These are phyloP conservation scores for Cercospora sp. DNA, from an alignment of 2,329 filamentous ascomycete species.

Conservation along the genomic window DNA sequence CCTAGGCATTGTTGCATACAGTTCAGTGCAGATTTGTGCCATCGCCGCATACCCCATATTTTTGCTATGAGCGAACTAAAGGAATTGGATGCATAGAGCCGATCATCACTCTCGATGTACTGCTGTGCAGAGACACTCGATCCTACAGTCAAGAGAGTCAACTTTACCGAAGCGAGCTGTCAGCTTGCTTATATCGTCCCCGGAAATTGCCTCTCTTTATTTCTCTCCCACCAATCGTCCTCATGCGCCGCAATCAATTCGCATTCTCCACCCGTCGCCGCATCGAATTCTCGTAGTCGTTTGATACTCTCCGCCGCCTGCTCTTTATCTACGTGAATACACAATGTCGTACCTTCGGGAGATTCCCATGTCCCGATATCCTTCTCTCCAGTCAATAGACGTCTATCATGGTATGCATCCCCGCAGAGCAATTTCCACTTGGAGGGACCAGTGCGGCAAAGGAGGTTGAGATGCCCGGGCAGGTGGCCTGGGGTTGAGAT, in stretches of 20 bases:
- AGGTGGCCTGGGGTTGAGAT: slow-evolving; percentile 56
- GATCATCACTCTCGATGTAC: too few species aligned
- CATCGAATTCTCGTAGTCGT: slow-evolving; percentile 43
- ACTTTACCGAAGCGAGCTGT: too few species aligned
- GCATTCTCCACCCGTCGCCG: slow-evolving; percentile 40
- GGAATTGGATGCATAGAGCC: too few species aligned
- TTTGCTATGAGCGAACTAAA: too few species aligned
- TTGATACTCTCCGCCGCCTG: slow-evolving; percentile 48
- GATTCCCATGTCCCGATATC: slow-evolving; percentile 55
- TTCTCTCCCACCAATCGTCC: slow-evolving; percentile 47
- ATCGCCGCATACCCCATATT: too few species aligned
- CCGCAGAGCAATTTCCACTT: slow-evolving; percentile 55
- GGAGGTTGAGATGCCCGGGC: slow-evolving; percentile 54
- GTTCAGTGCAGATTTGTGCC: too few species aligned
- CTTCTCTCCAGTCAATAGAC: slow-evolving; percentile 54
- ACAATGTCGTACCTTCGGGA: slow-evolving; percentile 46
- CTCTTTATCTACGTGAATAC: slow-evolving; percentile 54
- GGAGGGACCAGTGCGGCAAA: slow-evolving; percentile 42
- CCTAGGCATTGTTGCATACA: background rate
- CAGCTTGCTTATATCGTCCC: slow-evolving; percentile 37
- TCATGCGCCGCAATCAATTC: slow-evolving; percentile 57
- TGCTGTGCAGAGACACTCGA: too few species aligned
- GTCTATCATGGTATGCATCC: slow-evolving; percentile 56
- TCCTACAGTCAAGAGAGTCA: too few species aligned
- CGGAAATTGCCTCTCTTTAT: slow-evolving; percentile 28